Conservation (phyloP, 106 monocot genomes). For the Cymbidium sinense region DNA sequence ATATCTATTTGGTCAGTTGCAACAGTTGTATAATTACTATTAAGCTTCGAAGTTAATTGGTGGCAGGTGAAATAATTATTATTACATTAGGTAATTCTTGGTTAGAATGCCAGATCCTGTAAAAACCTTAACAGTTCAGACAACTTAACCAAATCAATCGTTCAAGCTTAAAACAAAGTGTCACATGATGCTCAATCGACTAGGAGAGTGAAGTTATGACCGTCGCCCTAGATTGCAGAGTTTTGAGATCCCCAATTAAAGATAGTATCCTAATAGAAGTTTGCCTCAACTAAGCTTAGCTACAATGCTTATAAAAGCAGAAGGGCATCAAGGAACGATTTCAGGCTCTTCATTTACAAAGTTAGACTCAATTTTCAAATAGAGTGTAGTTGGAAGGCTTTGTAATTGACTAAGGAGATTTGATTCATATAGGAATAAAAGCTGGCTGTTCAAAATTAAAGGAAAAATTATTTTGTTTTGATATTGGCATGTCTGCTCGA, state of each 20-base stretch:
- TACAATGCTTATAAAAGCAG: slow-evolving; percentile 6
- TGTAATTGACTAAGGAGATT: neutral
- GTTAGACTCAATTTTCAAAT: neutral
- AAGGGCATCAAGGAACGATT: slow-evolving; percentile 5
- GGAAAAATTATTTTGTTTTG: neutral
- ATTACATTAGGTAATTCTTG: no score
- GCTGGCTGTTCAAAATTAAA: neutral
- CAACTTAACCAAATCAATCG: neutral
- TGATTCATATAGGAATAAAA: neutral
- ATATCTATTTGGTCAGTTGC: no score
- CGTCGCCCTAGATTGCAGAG: slow-evolving; percentile 24
- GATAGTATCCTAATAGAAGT: slow-evolving; percentile 24
- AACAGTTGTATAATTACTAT: no score
- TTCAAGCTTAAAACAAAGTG: neutral
- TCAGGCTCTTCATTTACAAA: slow-evolving; percentile 11
- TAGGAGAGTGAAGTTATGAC: slow-evolving; percentile 25
- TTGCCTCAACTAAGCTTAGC: slow-evolving; percentile 6
- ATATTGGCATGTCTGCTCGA: slow-evolving; percentile 3
- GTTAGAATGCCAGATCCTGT: slow-evolving; percentile 24
- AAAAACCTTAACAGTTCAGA: no score
- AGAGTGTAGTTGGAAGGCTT: neutral
- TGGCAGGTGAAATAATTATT: no score
- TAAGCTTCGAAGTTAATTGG: no score
- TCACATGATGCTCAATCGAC: slow-evolving; percentile 35
- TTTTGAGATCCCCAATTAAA: slow-evolving; percentile 45